Evolutionary conservation across 768 basidiomycete species (phyloP), one percentile per base, ranked within the genome.

Genomic region (Suillus bovinus): DNA sequence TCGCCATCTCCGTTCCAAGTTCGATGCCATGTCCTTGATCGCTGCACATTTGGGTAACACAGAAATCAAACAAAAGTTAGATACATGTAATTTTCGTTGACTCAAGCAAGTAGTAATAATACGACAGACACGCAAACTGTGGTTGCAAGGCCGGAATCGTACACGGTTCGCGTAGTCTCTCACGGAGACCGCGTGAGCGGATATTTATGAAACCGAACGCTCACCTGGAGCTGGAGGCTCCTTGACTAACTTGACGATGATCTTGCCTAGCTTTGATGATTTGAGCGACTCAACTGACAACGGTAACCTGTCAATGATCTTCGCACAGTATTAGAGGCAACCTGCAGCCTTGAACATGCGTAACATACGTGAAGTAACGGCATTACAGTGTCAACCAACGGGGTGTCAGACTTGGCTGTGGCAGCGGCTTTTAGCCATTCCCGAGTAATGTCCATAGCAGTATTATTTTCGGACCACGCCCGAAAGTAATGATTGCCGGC

Each of bases 11-110:
- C 85, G 85, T 77, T 92, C 91, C 79, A 94, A 81, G 80, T 91
- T 93, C 73, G 85, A 85, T 69, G 92, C 92, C 90, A 94, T 91
- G 80, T 94, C 92, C 87, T 93, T 91, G 88, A 92, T 85, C 79
- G 92, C 92, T 94, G 82, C 75, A 75, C 73, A 66, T 67, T 66
- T 66, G 69, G 68, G 72, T 75, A 77, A 76, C 70, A 74, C 69
- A 73, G 79, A 77, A 78, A 76, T 75, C 72, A 77, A 52, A 74
- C 69, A 61, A 70, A 76, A 71, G 89, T 91, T 86, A 91, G 88
- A 90, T 88, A 88, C 82, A 86, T 78, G 69, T 68, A 50, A 65
- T 66, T 70, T 46, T 64, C 55, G 55, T 71, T 66, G 66, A 60
- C 66, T 75, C 73, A 73, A 72, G 38, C 55, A 56, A 56, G 55